Conservation (phyloP, 805 yeast genomes). For the Yamadazyma ubonensis region DNA sequence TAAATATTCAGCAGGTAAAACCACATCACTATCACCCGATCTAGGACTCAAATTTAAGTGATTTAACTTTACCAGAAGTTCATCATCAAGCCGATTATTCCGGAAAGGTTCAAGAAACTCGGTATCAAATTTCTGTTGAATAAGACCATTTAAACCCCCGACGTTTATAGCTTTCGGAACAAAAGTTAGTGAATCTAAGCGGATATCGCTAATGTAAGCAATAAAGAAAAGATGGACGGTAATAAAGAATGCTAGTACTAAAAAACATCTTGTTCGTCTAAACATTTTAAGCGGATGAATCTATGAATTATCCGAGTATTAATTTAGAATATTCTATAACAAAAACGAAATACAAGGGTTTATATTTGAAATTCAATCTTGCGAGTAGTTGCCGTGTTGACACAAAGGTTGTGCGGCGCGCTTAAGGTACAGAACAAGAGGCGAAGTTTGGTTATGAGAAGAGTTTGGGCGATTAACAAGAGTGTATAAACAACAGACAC, state of each 20-base stretch:
- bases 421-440: slow-evolving; percentile 1
- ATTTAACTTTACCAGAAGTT: slow-evolving; percentile 2
- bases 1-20: slow-evolving; percentile 15
- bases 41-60: slow-evolving; percentile 5
- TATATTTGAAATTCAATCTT: slow-evolving; percentile 2
- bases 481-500: too few species aligned
- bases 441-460: background rate
- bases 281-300: slow-evolving; percentile 9
- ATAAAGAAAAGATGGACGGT: slow-evolving; percentile 17
- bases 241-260: slow-evolving; percentile 16
- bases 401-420: slow-evolving; percentile 3
- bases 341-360: background rate
- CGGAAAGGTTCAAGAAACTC: slow-evolving; percentile 8
- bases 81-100: slow-evolving; percentile 5
- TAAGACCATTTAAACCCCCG: slow-evolving; percentile 1
- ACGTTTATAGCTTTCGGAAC: background rate
- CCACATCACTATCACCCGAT: slow-evolving; percentile 1
- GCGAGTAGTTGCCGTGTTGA: slow-evolving; percentile 4
- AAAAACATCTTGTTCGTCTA: slow-evolving; percentile 19
- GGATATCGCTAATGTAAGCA: slow-evolving; percentile 11
- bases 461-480: background rate
- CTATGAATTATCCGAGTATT: too few species aligned
- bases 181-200: slow-evolving; percentile 1
- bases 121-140: slow-evolving; percentile 3
- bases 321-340: background rate